phyloP scores from a whole-genome alignment of 305 asterid species.

The Stenogyne calaminthoides region DNA sequence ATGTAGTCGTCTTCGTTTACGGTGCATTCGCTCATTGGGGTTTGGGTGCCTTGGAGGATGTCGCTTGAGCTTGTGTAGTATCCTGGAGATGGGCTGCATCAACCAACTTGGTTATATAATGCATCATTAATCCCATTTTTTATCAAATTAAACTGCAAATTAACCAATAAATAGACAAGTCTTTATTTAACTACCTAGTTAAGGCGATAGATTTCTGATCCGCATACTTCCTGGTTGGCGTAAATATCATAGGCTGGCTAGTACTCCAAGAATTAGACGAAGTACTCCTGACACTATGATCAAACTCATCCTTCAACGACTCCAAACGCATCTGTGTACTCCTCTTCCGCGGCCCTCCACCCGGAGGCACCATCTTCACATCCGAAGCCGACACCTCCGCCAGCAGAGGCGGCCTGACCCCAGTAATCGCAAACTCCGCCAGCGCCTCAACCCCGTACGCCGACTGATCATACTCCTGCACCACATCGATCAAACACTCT shows the following conservation, averaged over 20 bases:
- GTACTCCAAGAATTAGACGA: conserved; percentile 65
- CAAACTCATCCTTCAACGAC: conserved; percentile 34
- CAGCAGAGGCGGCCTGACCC: conserved; percentile 66
- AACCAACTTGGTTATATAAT: no score
- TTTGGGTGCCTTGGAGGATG: conserved; percentile 59
- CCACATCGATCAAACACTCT: conserved; percentile 72
- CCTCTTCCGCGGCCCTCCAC: conserved; percentile 22
- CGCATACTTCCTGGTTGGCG: conserved; percentile 55
- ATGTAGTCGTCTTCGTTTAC: conserved; percentile 78
- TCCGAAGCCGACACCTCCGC: conserved; percentile 37
- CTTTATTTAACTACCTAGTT: conserved; percentile 39
- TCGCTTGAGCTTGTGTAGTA: conserved; percentile 60
- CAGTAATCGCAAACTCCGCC: conserved; percentile 72
- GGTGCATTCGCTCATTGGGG: conserved; percentile 69
- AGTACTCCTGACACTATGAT: conserved; percentile 72
- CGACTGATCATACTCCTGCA: conserved; percentile 80
- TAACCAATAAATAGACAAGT: not conserved
- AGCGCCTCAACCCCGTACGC: conserved; percentile 65
- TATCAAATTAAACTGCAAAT: no score
- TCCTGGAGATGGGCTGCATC: conserved; percentile 59
- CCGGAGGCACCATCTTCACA: conserved; percentile 13
- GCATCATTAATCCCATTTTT: no score
- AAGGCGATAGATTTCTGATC: conserved; percentile 37
- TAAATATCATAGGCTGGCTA: conserved; percentile 48
- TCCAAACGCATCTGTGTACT: conserved; percentile 47